phyloP scores from a whole-genome alignment of 495 filamentous ascomycete genomes.

The Penicillium goetzii region DNA sequence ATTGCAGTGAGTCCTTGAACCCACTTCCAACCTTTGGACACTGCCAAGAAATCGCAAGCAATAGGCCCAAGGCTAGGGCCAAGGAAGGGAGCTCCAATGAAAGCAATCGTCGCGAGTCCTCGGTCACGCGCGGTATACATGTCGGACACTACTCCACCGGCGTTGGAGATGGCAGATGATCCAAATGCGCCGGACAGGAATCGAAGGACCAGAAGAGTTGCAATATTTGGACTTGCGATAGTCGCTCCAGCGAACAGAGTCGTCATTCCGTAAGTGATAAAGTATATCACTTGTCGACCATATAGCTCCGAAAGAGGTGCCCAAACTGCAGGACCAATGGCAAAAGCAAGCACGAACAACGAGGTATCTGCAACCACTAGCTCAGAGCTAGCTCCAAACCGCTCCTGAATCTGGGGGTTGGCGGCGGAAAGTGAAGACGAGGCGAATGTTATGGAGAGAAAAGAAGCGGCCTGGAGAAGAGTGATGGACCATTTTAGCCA shows the following conservation, averaged over 20 bases:
- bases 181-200: conserved; percentile 69
- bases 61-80: conserved; percentile 58
- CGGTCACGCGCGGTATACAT: conserved; percentile 59
- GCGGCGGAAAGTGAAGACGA: conserved; percentile 68
- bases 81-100: conserved; percentile 60
- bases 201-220: conserved; percentile 13
- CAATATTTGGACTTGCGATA: conserved; percentile 15
- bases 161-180: conserved; percentile 60
- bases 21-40: conserved; percentile 58
- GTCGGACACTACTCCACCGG: conserved; percentile 63
- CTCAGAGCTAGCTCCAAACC: conserved; percentile 50
- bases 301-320: conserved; percentile 72
- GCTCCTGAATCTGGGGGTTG: conserved; percentile 52
- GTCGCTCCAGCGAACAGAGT: conserved; percentile 53
- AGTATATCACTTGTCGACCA: conserved; percentile 53
- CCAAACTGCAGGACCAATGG: conserved; percentile 53
- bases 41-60: conserved; percentile 54
- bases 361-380: conserved; percentile 42
- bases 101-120: conserved; percentile 59
- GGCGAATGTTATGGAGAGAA: conserved; percentile 66
- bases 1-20: conserved; percentile 49
- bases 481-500: conserved; percentile 64
- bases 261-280: conserved; percentile 41
- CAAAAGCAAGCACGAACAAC: conserved; percentile 52
- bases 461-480: conserved; percentile 57